A percentile compares a stretch with the other conserved stretches of the same genome.
These are phyloP conservation scores for Ceratocystis huliohia DNA, from an alignment of 2,329 filamentous ascomycete species.

Conservation along the genomic window DNA sequence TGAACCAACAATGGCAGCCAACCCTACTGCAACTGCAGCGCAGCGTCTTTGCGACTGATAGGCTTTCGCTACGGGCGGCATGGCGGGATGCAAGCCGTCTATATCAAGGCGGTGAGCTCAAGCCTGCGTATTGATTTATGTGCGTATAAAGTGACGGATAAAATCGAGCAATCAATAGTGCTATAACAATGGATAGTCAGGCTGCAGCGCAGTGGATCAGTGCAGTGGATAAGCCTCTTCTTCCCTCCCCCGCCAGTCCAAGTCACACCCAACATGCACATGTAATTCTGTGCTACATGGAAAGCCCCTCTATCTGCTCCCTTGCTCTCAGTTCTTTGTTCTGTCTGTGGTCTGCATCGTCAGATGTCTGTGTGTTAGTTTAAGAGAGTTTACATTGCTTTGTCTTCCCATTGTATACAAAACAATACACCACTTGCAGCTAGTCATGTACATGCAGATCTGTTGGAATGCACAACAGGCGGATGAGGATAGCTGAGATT, in stretches of 20 bases:
- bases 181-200: not conserved
- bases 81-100: not conserved
- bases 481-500: not conserved
- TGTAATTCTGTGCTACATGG: not conserved
- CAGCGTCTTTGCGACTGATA: not conserved
- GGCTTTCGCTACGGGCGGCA: not conserved
- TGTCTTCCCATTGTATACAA: conserved; percentile 5
- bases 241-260: not conserved
- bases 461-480: not conserved
- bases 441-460: not conserved
- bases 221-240: not conserved
- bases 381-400: not conserved
- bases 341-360: too few relatives aligned
- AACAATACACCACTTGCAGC: conserved; percentile 1
- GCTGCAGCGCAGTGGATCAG: not conserved
- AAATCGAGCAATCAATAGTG: not conserved
- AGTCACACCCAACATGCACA: not conserved
- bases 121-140: not conserved
- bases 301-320: not conserved
- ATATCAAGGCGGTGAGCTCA: conserved; percentile 8
- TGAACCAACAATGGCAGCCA: not conserved
- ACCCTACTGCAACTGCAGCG: not conserved
- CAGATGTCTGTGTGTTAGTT: not conserved
- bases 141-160: not conserved
- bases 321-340: not conserved